Percentiles rank a stretch among this genome's conserved stretches.
Conservation (phyloP, 148 eudicot species). For the Dianthus caryophyllus region DNA sequence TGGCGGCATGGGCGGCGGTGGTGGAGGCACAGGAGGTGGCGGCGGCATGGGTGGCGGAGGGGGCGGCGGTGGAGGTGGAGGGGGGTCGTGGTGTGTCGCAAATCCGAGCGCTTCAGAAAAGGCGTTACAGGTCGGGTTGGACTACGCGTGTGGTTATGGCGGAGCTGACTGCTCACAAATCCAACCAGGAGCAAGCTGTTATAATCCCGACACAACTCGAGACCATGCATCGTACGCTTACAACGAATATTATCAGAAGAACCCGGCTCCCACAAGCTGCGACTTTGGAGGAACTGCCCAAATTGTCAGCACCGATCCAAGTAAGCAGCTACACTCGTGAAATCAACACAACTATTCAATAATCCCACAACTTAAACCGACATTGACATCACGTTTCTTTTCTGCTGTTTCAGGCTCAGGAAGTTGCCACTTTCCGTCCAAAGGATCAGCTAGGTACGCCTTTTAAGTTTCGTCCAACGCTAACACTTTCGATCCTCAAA, state of each 20-base stretch:
- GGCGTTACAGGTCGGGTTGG: conserved; percentile 84
- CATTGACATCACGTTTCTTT: conserved; percentile 1
- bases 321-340: conserved; percentile 46
- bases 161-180: conserved; percentile 87
- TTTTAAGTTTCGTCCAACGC: not conserved
- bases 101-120: conserved; percentile 64
- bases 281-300: conserved; percentile 86
- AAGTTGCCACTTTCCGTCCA: conserved; percentile 54
- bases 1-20: not conserved
- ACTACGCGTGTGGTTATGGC: conserved; percentile 95
- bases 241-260: conserved; percentile 87
- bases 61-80: conserved; percentile 18
- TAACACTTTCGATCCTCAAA: not conserved
- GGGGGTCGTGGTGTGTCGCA: conserved; percentile 94
- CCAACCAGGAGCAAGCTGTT: conserved; percentile 69
- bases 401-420: conserved; percentile 66
- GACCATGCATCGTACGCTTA: conserved; percentile 95
- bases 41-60: conserved; percentile 12
- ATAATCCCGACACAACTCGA: conserved; percentile 53
- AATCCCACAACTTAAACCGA: not conserved
- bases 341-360: no score
- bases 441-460: conserved; percentile 37
- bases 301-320: conserved; percentile 69
- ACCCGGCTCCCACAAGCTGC: conserved; percentile 86
- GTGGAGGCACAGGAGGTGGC: not conserved